Evolutionary conservation across 2,329 filamentous ascomycete genomes (phyloP).

Genomic region (Sporothrix luriei): DNA sequence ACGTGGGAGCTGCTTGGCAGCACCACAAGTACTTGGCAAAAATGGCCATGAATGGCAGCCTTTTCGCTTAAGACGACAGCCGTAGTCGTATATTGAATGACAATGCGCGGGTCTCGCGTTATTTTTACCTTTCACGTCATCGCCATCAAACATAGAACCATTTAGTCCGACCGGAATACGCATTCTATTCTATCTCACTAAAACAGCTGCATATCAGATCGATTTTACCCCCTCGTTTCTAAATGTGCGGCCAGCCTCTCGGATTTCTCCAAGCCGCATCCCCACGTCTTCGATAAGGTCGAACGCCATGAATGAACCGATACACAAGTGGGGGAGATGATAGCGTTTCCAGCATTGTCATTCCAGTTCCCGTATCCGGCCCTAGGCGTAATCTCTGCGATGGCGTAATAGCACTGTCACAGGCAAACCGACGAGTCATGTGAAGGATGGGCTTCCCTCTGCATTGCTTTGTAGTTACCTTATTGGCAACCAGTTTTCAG

Average conservation of each 20-base stretch:
- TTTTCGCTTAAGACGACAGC: neutral
- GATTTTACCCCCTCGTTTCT: neutral
- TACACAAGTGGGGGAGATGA: conserved; percentile 27
- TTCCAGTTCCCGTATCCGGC: conserved; percentile 25
- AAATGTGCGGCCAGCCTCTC: neutral
- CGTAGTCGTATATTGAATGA: neutral
- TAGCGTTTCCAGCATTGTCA: conserved; percentile 31
- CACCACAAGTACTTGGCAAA: conserved; percentile 17
- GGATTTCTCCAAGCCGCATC: conserved; percentile 21
- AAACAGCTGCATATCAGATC: neutral
- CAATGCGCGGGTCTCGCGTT: neutral
- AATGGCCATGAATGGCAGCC: conserved; percentile 11
- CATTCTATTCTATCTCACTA: conserved; percentile 11
- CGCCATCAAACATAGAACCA: conserved; percentile 7
- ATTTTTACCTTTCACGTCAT: neutral
- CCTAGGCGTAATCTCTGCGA: conserved; percentile 28
- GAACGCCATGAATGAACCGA: conserved; percentile 20
- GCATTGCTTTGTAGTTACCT: too few relatives aligned
- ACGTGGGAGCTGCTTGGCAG: conserved; percentile 5
- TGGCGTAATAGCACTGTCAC: conserved; percentile 32
- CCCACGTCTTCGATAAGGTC: conserved; percentile 15
- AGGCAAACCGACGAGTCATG: conserved; percentile 27
- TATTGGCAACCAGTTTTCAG: neutral
- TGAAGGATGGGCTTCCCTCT: conserved; percentile 27
- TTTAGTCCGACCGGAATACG: neutral